Evolutionary conservation across 179 eudicot genomes (phyloP), one percentile per base, ranked within the genome.

Genomic region (Patellifolia procumbens): DNA sequence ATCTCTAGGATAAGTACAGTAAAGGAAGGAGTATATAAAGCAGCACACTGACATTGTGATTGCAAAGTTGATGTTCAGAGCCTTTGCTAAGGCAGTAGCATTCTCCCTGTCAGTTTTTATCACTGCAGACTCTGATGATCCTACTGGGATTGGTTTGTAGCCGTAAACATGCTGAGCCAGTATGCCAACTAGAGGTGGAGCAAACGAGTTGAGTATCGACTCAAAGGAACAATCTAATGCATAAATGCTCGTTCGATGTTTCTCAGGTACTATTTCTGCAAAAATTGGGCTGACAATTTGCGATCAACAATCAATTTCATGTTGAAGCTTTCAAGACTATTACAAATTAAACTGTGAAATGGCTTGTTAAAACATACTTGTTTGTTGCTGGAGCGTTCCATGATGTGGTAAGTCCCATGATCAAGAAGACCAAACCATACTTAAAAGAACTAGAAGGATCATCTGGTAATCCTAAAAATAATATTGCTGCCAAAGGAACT

Each of bases 371-470:
- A 43, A 83, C 87, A 4, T 86, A 90, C 94, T 83, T 90, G 87
- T 90, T 92, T 61, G 97, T 91, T 37, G 89, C 95, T 12, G 98
- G 86, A n/a, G 83, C 97, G 62, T 90, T 89, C 98, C 98, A 93
- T n/a, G 95, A 85, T n/a, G 85, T 85, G 74, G 76, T 16, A 37
- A 91, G 86, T 80, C 96, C 97, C 91, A 91, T 89, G 45, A 84
- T 10, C 26, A 91, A 81, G 75, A 89, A 75, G 76, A 89, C 88
- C n/a, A 87, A 76, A 43, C 92, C 91, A 52, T 91, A 87, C 79
- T 74, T 55, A 20, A 82, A 72, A 17, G 85, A 88, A 1, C 87
- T 81, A 32, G 87, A 78, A 51, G 93, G 85, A 72, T 88, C 88
- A 82, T 88, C 84, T 29, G 91, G 91, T 74, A 92, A 78, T 51